Base-by-base conservation (phyloP, 1,139 yeast genomes). In the Kazachstania sp. region DNA sequence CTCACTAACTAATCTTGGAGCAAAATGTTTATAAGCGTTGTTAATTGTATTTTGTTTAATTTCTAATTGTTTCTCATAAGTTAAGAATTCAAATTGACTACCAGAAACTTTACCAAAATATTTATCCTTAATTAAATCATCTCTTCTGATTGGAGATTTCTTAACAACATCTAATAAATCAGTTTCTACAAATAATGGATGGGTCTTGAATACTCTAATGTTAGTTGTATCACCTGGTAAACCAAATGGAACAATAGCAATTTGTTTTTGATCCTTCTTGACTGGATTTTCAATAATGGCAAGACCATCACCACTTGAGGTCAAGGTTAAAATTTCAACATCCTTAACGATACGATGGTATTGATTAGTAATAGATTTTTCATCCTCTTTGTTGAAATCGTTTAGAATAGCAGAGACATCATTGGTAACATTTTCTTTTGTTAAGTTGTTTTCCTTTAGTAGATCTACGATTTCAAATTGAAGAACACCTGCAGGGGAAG, bases 41-140 rank as follows among this genome's bases (percentile, higher is more conserved):
- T 67, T 74, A 37, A 92, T 86, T 1, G 95, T 88, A 34, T 78
- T 71, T 51, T 78, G 75, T 66, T 92, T 92, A 61, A 85, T 74
- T 44, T 68, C 69, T 49, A 92, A 71, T 65, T 92, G 97, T 44
- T 79, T 75, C 0, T 73, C 73, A 63, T 92, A 92, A 2, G 77
- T 72, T 28, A 88, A 71, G 67, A 81, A 81, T 65, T 92, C 98
- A 64, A 81, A 87, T 66, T 92, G 98, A 65, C 97, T 90, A 5
- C 98, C 98, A 1, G 85, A 79, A 60, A 97, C 90, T 49, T 74
- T 74, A 16, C 87, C 81, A 67, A 90, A 92, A 60, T 88, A 85
- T 46, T 75, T 71, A 70, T 97, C 94, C 39, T 65, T 67, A 45
- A 85, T 74, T 37, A 77, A 58, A 1, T 64, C 61, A 54, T 86